Evolutionary conservation across 352 stramenopile genomes (phyloP).

Genomic region (Phytophthora rubi): DNA sequence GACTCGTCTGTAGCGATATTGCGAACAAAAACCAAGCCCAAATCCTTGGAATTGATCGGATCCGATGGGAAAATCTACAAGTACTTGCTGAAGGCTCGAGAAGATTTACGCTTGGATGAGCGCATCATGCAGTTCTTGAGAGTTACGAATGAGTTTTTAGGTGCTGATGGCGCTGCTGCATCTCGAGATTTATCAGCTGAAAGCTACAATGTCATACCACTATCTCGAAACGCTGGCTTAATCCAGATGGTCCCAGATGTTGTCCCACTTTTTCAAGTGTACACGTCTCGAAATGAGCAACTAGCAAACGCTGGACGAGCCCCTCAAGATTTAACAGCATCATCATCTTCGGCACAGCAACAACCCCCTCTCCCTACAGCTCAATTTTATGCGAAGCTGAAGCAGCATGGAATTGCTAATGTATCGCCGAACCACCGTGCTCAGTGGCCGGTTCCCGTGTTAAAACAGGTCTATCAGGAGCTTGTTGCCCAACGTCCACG

Average conservation of each 20-base stretch:
- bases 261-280: constrained; percentile 84
- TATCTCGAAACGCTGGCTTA: constrained; percentile 80
- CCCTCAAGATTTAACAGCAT: constrained; percentile 27
- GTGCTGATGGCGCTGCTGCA: constrained; percentile 47
- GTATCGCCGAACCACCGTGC: constrained; percentile 70
- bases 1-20: constrained; percentile 58
- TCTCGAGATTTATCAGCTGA: constrained; percentile 55
- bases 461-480: constrained; percentile 76
- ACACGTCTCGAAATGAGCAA: constrained; percentile 55
- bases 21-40: constrained; percentile 88
- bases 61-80: constrained; percentile 75
- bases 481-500: constrained; percentile 65
- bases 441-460: constrained; percentile 61
- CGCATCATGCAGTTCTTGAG: constrained; percentile 91
- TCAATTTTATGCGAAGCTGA: constrained; percentile 85
- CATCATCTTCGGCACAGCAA: constrained; percentile 17
- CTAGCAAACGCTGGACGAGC: constrained; percentile 16
- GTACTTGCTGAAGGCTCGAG: constrained; percentile 87
- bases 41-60: constrained; percentile 80
- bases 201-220: constrained; percentile 82
- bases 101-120: constrained; percentile 91
- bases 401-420: constrained; percentile 77
- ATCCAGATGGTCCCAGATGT: constrained; percentile 90
- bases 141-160: constrained; percentile 77
- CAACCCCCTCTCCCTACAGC: constrained; percentile 54